These are phyloP conservation scores for Parastagonospora nodorum DNA, from an alignment of 2,329 filamentous ascomycete genomes.

Conservation along the genomic window DNA sequence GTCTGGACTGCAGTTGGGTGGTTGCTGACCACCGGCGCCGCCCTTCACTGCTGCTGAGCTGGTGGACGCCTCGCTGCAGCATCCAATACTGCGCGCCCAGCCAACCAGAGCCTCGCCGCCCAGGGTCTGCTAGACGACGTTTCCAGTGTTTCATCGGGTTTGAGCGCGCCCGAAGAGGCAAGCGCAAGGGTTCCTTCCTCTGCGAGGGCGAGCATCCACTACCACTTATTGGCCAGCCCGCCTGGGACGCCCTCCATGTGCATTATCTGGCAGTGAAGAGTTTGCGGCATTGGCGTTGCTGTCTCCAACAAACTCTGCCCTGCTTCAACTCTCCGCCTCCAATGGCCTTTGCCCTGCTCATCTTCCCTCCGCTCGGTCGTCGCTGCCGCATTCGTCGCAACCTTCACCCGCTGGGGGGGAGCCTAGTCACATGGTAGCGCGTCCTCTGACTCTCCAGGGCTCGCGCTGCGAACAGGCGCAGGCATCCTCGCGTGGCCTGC, in stretches of 20 bases:
- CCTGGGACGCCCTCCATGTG: neutral
- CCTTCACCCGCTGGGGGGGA: neutral
- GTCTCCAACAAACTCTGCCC: neutral
- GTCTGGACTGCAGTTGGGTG: too few relatives aligned
- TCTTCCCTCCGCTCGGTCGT: neutral
- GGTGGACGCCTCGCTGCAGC: neutral
- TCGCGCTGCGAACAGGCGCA: constrained; percentile 18
- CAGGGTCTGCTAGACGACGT: constrained; percentile 18
- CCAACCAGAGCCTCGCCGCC: constrained; percentile 19
- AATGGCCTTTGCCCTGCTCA: neutral
- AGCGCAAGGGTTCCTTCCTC: constrained; percentile 1
- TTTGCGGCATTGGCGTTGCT: too few relatives aligned
- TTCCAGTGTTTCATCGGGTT: constrained; percentile 40
- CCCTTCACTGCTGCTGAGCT: too few relatives aligned
- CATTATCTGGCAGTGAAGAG: neutral
- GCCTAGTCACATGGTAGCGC: neutral
- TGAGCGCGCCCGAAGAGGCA: constrained; percentile 31
- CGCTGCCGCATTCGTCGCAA: neutral
- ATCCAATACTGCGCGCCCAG: constrained; percentile 37
- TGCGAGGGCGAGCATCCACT: constrained; percentile 3
- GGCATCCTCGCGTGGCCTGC: constrained; percentile 18
- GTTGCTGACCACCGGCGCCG: too few relatives aligned
- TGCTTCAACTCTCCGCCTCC: neutral
- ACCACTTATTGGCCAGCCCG: constrained; percentile 11
- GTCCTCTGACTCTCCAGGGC: constrained; percentile 1